Evolutionary conservation across 495 filamentous ascomycete species (phyloP).

Genomic region (Astrothelium macrocarpum): DNA sequence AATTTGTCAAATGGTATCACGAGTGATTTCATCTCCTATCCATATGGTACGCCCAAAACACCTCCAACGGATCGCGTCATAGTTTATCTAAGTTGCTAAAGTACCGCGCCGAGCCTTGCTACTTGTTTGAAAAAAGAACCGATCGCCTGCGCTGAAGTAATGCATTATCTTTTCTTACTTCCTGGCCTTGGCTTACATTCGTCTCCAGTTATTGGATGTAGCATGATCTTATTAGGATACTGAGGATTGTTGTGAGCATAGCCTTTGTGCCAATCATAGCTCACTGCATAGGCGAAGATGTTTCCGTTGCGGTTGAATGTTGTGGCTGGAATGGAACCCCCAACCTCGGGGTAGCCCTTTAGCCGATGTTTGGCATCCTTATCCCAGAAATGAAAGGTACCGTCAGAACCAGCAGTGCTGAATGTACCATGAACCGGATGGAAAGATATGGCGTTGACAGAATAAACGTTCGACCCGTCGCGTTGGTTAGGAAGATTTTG

Average conservation of each 20-base stretch:
- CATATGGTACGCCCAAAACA: not conserved
- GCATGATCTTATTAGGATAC: conserved; percentile 72
- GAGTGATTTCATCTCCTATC: not conserved
- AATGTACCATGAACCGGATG: conserved; percentile 83
- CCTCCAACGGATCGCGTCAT: not conserved
- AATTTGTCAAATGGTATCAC: not conserved
- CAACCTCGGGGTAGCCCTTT: conserved; percentile 78
- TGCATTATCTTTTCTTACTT: conserved; percentile 57
- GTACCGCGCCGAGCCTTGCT: not conserved
- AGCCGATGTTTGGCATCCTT: conserved; percentile 79
- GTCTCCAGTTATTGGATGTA: conserved; percentile 66
- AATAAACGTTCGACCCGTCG: conserved; percentile 64
- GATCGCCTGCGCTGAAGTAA: not conserved
- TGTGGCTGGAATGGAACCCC: conserved; percentile 68
- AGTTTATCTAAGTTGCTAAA: not conserved
- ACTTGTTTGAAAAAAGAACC: not conserved
- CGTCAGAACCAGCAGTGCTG: conserved; percentile 80
- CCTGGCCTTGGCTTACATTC: conserved; percentile 73
- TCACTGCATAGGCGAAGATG: conserved; percentile 84
- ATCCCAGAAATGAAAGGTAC: conserved; percentile 75
- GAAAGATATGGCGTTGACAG: conserved; percentile 83
- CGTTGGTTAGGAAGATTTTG: conserved; percentile 54
- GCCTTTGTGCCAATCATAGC: conserved; percentile 94
- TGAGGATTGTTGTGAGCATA: conserved; percentile 61
- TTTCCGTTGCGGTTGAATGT: conserved; percentile 66